phyloP scores from a whole-genome alignment of 2,329 filamentous ascomycete species.

The Penicillium janthinellum region DNA sequence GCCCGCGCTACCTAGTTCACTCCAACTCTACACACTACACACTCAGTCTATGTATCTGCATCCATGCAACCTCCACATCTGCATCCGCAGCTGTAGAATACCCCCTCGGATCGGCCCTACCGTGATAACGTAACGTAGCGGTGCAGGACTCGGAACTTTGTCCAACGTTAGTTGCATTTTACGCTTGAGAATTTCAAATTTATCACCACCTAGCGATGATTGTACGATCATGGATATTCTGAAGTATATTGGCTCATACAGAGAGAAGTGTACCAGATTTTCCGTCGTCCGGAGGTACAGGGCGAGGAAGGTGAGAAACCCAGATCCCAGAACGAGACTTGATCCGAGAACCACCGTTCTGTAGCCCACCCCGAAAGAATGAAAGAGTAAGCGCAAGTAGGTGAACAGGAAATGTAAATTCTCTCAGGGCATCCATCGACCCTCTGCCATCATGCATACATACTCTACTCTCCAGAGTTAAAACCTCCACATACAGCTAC shows the following conservation, averaged over 20 bases:
- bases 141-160: not conserved
- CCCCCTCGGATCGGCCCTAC: not conserved
- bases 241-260: not conserved
- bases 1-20: not conserved
- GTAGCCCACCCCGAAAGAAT: not conserved
- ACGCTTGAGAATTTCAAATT: not conserved
- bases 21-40: not conserved
- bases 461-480: not conserved
- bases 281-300: not conserved
- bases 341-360: slow-evolving; percentile 4
- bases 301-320: not conserved
- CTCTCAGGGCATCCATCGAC: not conserved
- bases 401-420: not conserved
- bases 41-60: too few species aligned
- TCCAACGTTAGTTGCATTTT: not conserved
- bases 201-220: not conserved
- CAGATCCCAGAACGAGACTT: not conserved
- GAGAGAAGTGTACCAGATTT: not conserved
- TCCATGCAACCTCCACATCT: too few species aligned
- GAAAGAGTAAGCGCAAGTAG: not conserved
- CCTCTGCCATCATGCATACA: not conserved
- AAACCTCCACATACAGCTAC: not conserved
- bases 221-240: not conserved
- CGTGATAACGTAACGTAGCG: not conserved
- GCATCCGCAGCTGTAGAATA: not conserved